Base-by-base conservation (phyloP, 805 yeast genomes). In the Cyberlindnera amylophila region DNA sequence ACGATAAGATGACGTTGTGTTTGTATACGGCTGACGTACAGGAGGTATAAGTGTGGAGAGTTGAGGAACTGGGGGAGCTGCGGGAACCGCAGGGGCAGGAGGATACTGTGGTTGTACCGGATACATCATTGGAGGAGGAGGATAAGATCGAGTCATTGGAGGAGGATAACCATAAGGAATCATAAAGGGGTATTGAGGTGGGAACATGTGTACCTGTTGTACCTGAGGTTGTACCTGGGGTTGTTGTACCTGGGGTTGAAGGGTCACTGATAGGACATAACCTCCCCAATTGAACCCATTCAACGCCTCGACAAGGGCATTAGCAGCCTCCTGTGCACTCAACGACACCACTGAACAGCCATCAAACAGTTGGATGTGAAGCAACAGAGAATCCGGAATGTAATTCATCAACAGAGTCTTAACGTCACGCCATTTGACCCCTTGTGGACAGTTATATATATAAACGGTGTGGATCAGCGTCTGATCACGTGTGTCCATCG, bases 371-470 rank as follows among this genome's bases (percentile, higher is more conserved):
- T 53, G 53, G 34, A 56, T 55, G 28, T 52, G 54, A 10, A 56
- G 38, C 21, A 54, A 45, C 7, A 45, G 29, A 3, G 51, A 43
- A 18, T 54, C 57, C 7, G 53, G 45, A 35, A 54, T 39, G 28
- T 39, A 44, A 32, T 40, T 32, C 35, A 50, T 35, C 3, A 57
- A 39, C 6, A 50, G 34, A 15, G 32, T 32, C 36, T 53, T 55
- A n/a, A 57, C 38, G 27, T 52, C 51, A 15, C 54, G 46, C 59
- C 61, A 55, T 21, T 41, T 49, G 9, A 35, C 16, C 7, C 42
- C 50, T 0, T 44, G 45, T 2, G 61, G 61, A n/a, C 55, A 19
- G 29, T 52, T 52, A 29, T 45, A 42, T 4, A 57, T 15, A 31
- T 45, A 47, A 14, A 55, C 50, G 28, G 29, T 42, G 28, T 45